Evolutionary conservation across 116 monocot genomes (phyloP).

Genomic region (Cymodocea nodosa): DNA sequence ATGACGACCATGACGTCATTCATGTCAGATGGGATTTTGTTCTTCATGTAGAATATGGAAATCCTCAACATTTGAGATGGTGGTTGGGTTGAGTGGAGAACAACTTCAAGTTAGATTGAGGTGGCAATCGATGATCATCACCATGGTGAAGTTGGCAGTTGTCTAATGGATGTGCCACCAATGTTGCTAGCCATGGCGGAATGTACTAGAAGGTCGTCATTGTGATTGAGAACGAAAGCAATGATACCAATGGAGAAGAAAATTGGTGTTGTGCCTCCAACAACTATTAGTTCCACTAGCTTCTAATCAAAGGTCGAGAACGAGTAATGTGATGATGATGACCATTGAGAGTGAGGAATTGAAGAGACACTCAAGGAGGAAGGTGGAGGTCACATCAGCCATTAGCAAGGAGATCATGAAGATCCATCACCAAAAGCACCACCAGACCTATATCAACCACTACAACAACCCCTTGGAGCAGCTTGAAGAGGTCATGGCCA

Average conservation of each 20-base stretch:
- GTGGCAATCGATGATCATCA: too few relatives aligned
- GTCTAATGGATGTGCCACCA: not conserved
- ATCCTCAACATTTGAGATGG: too few relatives aligned
- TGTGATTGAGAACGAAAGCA: not conserved
- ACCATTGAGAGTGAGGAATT: not conserved
- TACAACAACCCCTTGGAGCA: slow-evolving; percentile 88
- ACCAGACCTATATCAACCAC: slow-evolving; percentile 83
- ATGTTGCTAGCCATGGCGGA: not conserved
- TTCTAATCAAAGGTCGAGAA: too few relatives aligned
- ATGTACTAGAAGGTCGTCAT: not conserved
- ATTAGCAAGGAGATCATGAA: slow-evolving; percentile 94
- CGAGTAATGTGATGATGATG: too few relatives aligned
- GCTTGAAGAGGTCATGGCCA: slow-evolving; percentile 64
- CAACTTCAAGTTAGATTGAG: too few relatives aligned
- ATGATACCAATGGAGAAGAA: not conserved
- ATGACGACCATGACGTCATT: too few relatives aligned
- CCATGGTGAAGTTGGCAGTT: too few relatives aligned
- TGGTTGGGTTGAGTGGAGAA: too few relatives aligned
- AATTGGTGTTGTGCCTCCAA: too few relatives aligned
- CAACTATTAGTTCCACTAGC: too few relatives aligned
- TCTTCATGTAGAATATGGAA: too few relatives aligned
- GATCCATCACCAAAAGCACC: slow-evolving; percentile 95
- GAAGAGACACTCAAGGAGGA: not conserved
- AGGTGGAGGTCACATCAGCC: slow-evolving; percentile 24
- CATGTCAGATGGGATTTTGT: too few relatives aligned